Evolutionary conservation across 257 asterid genomes (phyloP).

Genomic region (Rehmannia glutinosa): DNA sequence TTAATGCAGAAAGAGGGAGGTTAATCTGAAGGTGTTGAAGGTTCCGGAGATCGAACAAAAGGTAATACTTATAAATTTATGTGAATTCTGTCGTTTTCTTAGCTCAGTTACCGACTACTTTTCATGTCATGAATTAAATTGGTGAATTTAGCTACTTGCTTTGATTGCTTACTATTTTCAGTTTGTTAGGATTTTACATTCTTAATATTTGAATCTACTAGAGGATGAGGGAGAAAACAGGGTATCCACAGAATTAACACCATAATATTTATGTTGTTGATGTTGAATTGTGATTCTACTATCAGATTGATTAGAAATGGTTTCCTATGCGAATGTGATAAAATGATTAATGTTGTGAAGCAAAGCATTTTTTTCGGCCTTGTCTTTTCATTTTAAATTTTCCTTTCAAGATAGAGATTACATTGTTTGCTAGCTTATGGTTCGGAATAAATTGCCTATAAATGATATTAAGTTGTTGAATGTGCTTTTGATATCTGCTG

Average conservation of each 20-base stretch:
- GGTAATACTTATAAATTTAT: slow-evolving; percentile 30
- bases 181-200: background rate
- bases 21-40: slow-evolving; percentile 91
- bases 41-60: slow-evolving; percentile 97
- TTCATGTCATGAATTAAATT: background rate
- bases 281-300: background rate
- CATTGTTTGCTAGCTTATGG: background rate
- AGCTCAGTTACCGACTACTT: background rate
- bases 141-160: background rate
- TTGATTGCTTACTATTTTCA: too few relatives aligned
- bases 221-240: background rate
- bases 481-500: background rate
- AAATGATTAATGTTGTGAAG: background rate
- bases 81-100: background rate
- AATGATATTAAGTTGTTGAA: slow-evolving; percentile 5
- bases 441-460: background rate
- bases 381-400: background rate
- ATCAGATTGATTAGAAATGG: background rate
- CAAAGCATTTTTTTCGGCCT: background rate
- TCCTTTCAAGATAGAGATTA: background rate
- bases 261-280: background rate
- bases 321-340: background rate
- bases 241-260: background rate
- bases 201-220: background rate
- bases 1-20: slow-evolving; percentile 88